These are phyloP conservation scores for Colletotrichum nymphaeae DNA, from an alignment of 2,329 filamentous ascomycete genomes.

Conservation along the genomic window DNA sequence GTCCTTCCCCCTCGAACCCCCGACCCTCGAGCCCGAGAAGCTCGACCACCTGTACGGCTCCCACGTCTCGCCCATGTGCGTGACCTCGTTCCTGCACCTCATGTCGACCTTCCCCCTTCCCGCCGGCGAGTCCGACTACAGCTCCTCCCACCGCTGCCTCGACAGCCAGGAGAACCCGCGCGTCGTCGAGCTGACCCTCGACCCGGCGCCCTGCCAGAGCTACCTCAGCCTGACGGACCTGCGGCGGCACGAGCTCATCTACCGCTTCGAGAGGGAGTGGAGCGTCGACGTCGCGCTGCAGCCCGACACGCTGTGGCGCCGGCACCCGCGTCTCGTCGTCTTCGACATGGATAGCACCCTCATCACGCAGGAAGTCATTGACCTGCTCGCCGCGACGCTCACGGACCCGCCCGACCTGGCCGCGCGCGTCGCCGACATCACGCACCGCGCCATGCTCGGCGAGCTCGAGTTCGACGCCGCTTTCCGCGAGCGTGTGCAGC, in stretches of 20 bases:
- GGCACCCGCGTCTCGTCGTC: conserved; percentile 87
- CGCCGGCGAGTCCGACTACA: conserved; percentile 61
- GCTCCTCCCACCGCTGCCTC: conserved; percentile 73
- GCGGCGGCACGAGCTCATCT: conserved; percentile 83
- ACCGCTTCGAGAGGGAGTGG: conserved; percentile 88
- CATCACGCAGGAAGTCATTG: conserved; percentile 97
- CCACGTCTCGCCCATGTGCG: conserved; percentile 73
- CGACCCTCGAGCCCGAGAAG: conserved; percentile 66
- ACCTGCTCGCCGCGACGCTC: conserved; percentile 88
- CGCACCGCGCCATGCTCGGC: conserved; percentile 92
- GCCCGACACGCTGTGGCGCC: conserved; percentile 77
- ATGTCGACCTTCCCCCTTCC: conserved; percentile 72
- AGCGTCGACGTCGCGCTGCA: conserved; percentile 88
- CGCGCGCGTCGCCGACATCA: conserved; percentile 87
- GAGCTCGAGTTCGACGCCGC: conserved; percentile 92
- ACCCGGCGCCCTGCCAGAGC: conserved; percentile 68
- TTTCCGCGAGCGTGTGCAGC: conserved; percentile 81
- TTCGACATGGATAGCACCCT: conserved; percentile 99
- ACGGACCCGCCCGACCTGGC: conserved; percentile 77
- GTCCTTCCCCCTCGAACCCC: conserved; percentile 70
- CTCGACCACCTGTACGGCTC: conserved; percentile 75
- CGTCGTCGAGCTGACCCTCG: conserved; percentile 75
- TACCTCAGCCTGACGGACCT: conserved; percentile 77
- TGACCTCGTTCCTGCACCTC: conserved; percentile 74
- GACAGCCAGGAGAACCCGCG: conserved; percentile 69